phyloP scores from a whole-genome alignment of 345 rosid species.

The Populus tremula region DNA sequence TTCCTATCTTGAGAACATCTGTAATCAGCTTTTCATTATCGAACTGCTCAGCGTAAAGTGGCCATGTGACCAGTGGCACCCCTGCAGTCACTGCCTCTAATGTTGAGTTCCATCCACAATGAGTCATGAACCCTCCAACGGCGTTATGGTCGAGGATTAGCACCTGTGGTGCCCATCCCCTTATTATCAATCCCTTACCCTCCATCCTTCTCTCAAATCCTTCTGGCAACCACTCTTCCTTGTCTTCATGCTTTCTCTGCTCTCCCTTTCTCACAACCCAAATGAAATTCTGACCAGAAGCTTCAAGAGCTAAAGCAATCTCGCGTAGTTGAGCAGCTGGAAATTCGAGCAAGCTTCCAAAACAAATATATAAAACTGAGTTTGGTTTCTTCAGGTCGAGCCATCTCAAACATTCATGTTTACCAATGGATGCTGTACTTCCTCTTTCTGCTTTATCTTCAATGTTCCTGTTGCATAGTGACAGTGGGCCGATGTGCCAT shows the following conservation, averaged over 20 bases:
- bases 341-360: not conserved
- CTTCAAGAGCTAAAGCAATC: not conserved
- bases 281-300: constrained; percentile 3
- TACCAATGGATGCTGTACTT: not conserved
- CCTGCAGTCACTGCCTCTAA: constrained; percentile 49
- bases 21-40: not conserved
- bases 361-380: constrained; percentile 7
- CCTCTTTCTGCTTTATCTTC: constrained; percentile 5
- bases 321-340: not conserved
- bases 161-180: constrained; percentile 65
- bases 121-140: constrained; percentile 54
- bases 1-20: not conserved
- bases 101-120: constrained; percentile 61
- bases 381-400: not conserved
- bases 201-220: constrained; percentile 13
- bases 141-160: constrained; percentile 56
- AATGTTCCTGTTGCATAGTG: constrained; percentile 1
- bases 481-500: constrained; percentile 14
- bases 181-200: constrained; percentile 41
- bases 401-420: constrained; percentile 4
- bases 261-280: constrained; percentile 2
- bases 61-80: constrained; percentile 31
- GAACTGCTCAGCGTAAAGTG: not conserved
- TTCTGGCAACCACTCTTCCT: constrained; percentile 11
- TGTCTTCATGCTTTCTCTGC: not conserved